A percentile compares a stretch with the other conserved stretches of the same genome.
These are phyloP conservation scores for Butyriboletus appendiculatus DNA, from an alignment of 1,284 basidiomycete species.

Conservation along the genomic window DNA sequence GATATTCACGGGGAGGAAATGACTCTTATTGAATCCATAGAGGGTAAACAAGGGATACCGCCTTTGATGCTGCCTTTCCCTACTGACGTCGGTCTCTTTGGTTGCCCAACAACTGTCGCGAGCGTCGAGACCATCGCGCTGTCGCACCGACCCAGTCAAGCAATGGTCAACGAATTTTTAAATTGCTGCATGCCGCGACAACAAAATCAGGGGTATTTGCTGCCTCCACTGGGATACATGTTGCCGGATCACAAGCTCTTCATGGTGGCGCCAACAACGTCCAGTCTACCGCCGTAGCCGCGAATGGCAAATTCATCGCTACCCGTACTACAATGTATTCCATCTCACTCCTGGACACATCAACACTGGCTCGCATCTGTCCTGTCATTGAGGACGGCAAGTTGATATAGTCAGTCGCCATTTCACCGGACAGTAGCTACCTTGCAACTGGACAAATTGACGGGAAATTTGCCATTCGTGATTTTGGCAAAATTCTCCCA, in stretches of 20 bases:
- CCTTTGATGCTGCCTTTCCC: conserved; percentile 99
- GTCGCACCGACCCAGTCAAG: conserved; percentile 93
- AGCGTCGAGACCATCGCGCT: conserved; percentile 97
- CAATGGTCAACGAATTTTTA: too few relatives aligned
- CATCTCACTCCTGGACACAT: too few relatives aligned
- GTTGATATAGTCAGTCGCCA: too few relatives aligned
- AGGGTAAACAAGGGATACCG: conserved; percentile 98
- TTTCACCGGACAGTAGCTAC: too few relatives aligned
- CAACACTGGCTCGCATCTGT: too few relatives aligned
- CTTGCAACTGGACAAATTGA: too few relatives aligned
- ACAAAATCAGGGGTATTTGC: conserved; percentile 93
- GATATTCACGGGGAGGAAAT: conserved; percentile 99
- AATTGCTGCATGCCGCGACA: too few relatives aligned
- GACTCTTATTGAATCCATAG: conserved; percentile 94
- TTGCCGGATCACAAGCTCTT: conserved; percentile 98
- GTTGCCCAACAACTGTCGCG: conserved; percentile 96
- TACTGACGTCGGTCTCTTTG: conserved; percentile 95
- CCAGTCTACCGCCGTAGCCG: conserved; percentile 6
- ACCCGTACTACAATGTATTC: too few relatives aligned
- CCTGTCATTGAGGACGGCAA: too few relatives aligned
- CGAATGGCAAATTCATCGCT: not conserved
- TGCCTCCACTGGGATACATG: conserved; percentile 95
- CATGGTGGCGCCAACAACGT: conserved; percentile 97
- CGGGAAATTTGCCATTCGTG: too few relatives aligned
- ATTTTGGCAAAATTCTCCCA: too few relatives aligned